Evolutionary conservation across 2,329 filamentous ascomycete genomes (phyloP), one percentile per base, ranked within the genome.

Genomic region (Alternaria hordeiaustralica): DNA sequence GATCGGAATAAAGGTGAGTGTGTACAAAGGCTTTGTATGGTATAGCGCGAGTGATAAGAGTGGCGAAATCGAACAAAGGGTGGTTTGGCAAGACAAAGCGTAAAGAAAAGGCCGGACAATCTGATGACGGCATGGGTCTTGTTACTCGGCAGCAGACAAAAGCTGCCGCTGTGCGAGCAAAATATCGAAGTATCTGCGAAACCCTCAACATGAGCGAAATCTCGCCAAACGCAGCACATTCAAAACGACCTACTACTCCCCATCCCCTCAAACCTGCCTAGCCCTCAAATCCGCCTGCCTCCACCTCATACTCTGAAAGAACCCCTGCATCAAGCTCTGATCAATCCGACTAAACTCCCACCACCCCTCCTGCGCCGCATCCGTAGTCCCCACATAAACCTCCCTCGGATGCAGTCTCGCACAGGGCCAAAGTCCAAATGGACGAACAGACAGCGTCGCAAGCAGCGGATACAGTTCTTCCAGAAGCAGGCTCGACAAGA

Each of bases 311-410:
- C 50, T 20, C 26, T 49, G 53, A 10, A 63, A 55, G 13, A 66
- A 58, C 2, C 36, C 44, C 12, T 25, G 13, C 30, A 36, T 36
- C 53, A 59, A 26, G 3, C 43, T 25, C 33, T 5, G 46, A 55
- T 65, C 58, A 12, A 62, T 60, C 12, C 58, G 51, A 15, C 30
- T 20, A 21, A 59, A 63, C 47, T 70, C 67, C 63, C 65, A 70
- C 63, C 61, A 65, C 6, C 28, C 25, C 43, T 68, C 67, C 25
- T 70, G 65, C 13, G 36, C 13, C 20, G n/a, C 20, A 13, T 64
- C 53, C 45, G 64, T 67, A 43, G 56, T 65, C 15, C 68, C 68
- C 6, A 69, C 66, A 56, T 69, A 70, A 15, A 67, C 61, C 43
- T 58, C 55, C 11, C 51, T 60, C 21, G 68, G 64, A 59, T 70